phyloP scores from a whole-genome alignment of 192 early-diverging fungal species.

The Funneliformis geosporum region DNA sequence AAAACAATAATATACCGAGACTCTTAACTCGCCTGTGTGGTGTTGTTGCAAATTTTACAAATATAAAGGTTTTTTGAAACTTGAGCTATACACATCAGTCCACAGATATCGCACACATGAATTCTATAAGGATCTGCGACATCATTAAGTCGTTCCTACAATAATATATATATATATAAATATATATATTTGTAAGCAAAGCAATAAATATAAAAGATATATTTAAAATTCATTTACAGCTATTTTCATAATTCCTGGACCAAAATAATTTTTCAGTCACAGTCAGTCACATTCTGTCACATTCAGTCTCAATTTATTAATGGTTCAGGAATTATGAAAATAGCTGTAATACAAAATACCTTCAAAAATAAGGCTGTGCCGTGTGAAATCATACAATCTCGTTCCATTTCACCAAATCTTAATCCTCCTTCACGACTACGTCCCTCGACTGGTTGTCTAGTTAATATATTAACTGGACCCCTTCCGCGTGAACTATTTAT shows the following conservation, averaged over 20 bases:
- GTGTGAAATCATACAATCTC: conserved; percentile 97
- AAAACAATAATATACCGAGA: background rate
- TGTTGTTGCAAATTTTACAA: conserved; percentile 94
- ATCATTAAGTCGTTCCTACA: conserved; percentile 92
- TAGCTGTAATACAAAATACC: conserved; percentile 48
- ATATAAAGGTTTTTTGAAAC: conserved; percentile 93
- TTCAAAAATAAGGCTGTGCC: conserved; percentile 95
- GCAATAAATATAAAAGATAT: too few relatives aligned
- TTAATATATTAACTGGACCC: conserved; percentile 96
- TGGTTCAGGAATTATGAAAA: background rate
- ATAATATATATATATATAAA: too few relatives aligned
- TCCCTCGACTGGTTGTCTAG: conserved; percentile 97
- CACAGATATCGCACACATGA: conserved; percentile 98
- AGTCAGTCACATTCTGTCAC: too few relatives aligned
- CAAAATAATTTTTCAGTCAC: too few relatives aligned
- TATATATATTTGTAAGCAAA: too few relatives aligned
- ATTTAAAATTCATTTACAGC: too few relatives aligned
- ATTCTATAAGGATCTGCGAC: conserved; percentile 95
- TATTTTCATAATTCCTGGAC: too few relatives aligned
- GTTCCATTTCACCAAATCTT: conserved; percentile 99
- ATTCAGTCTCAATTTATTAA: too few relatives aligned
- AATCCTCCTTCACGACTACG: conserved; percentile 96
- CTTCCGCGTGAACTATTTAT: conserved; percentile 71
- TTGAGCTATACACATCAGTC: conserved; percentile 92
- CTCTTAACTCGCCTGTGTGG: conserved; percentile 57